Conservation (phyloP, 345 rosid genomes). For the Capsella bursapastoris region DNA sequence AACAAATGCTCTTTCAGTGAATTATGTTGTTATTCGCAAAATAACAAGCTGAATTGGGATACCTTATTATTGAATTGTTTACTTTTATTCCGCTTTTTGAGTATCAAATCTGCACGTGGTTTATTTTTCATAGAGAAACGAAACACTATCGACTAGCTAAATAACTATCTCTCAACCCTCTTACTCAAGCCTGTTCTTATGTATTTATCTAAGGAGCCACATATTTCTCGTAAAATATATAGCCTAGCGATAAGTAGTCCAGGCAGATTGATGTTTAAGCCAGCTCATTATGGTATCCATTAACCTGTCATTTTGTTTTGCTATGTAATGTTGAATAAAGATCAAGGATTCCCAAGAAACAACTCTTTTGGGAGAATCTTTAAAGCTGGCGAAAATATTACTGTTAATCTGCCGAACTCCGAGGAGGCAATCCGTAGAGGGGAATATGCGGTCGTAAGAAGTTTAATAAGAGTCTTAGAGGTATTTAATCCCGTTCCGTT, state of each 20-base stretch:
- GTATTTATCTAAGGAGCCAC: conserved; percentile 18
- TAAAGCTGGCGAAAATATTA: conserved; percentile 61
- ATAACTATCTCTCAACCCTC: conserved; percentile 17
- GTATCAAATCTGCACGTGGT: conserved; percentile 3
- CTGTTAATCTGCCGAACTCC: conserved; percentile 74
- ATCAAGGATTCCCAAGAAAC: conserved; percentile 76
- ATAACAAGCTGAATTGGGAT: conserved; percentile 9
- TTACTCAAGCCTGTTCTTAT: conserved; percentile 22
- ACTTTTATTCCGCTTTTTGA: conserved; percentile 3
- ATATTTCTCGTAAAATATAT: conserved; percentile 3
- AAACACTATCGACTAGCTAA: not conserved
- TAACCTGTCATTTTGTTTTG: conserved; percentile 30
- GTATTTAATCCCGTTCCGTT: conserved; percentile 46
- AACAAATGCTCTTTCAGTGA: conserved; percentile 7
- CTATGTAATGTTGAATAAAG: conserved; percentile 20
- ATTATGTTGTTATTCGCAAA: not conserved
- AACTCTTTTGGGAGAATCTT: conserved; percentile 85
- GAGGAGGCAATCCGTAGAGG: conserved; percentile 96
- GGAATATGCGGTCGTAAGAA: conserved; percentile 90
- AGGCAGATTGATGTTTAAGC: conserved; percentile 17
- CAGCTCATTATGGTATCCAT: conserved; percentile 15
- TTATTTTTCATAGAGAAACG: conserved; percentile 24
- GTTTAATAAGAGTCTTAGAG: conserved; percentile 94
- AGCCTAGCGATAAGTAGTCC: not conserved
- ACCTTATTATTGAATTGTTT: not conserved